These are phyloP conservation scores for Acacia acuminata DNA, from an alignment of 306 rosid genomes.

Conservation along the genomic window DNA sequence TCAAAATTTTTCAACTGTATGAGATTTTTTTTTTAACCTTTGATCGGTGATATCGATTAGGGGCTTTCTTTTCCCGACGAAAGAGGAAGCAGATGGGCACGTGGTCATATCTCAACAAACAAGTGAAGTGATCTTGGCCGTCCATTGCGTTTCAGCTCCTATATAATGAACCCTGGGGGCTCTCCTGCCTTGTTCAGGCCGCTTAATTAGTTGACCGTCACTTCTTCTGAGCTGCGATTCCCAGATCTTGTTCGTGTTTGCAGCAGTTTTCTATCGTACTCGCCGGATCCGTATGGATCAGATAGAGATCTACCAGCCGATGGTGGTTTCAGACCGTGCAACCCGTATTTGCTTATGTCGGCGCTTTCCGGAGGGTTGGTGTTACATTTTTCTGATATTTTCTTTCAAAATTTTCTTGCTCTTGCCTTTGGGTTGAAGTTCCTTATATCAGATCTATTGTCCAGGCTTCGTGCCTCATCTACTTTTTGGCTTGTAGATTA, in stretches of 20 bases:
- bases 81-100: neutral
- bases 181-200: neutral
- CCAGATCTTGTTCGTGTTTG: neutral
- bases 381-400: neutral
- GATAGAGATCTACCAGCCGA: conserved; percentile 22
- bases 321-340: neutral
- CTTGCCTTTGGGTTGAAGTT: neutral
- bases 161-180: conserved; percentile 32
- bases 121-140: conserved; percentile 36
- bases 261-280: accelerated
- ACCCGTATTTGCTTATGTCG: neutral
- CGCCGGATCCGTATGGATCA: conserved; percentile 22
- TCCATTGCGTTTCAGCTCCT: conserved; percentile 4
- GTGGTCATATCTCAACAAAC: conserved; percentile 31
- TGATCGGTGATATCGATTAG: too few relatives aligned
- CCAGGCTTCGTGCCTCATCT: conserved; percentile 11
- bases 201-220: too few relatives aligned
- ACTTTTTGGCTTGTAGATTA: neutral
- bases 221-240: too few relatives aligned
- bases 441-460: neutral
- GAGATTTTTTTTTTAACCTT: too few relatives aligned
- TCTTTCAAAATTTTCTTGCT: too few relatives aligned
- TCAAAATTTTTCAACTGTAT: too few relatives aligned
- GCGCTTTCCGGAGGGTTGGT: neutral
- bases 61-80: too few relatives aligned